Evolutionary conservation across 495 filamentous ascomycete species (phyloP).

Genomic region (Penicillium tannophilum): DNA sequence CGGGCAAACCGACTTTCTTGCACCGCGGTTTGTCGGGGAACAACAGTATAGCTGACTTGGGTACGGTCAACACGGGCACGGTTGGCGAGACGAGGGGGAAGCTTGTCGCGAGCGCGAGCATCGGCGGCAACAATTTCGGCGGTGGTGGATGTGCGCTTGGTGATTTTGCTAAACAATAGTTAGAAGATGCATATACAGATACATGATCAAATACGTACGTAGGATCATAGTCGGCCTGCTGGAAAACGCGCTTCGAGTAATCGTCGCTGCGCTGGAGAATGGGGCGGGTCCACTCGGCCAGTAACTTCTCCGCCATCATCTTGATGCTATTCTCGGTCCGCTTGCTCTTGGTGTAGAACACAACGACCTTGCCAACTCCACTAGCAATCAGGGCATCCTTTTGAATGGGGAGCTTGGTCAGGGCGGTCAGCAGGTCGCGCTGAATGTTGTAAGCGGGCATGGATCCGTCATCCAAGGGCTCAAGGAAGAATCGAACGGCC

Average conservation of each 20-base stretch:
- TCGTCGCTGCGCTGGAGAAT: constrained; percentile 91
- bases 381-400: constrained; percentile 87
- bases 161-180: constrained; percentile 45
- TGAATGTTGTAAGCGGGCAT: constrained; percentile 97
- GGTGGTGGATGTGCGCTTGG: constrained; percentile 47
- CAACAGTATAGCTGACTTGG: constrained; percentile 80
- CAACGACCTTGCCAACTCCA: constrained; percentile 91
- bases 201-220: constrained; percentile 41
- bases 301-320: constrained; percentile 83
- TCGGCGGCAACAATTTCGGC: constrained; percentile 58
- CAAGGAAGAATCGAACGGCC: constrained; percentile 94
- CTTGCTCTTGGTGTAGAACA: constrained; percentile 96
- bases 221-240: constrained; percentile 59
- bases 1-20: constrained; percentile 55
- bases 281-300: constrained; percentile 95
- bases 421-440: constrained; percentile 82
- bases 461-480: constrained; percentile 89
- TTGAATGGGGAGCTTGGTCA: constrained; percentile 79
- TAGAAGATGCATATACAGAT: constrained; percentile 8
- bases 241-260: constrained; percentile 75
- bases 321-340: constrained; percentile 84
- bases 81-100: constrained; percentile 67
- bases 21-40: constrained; percentile 62
- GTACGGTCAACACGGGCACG: constrained; percentile 69
- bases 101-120: constrained; percentile 69